A percentile compares a stretch with the other conserved stretches of the same genome.
Conservation (phyloP, 345 rosid genomes). For the Eucalyptus pumila region DNA sequence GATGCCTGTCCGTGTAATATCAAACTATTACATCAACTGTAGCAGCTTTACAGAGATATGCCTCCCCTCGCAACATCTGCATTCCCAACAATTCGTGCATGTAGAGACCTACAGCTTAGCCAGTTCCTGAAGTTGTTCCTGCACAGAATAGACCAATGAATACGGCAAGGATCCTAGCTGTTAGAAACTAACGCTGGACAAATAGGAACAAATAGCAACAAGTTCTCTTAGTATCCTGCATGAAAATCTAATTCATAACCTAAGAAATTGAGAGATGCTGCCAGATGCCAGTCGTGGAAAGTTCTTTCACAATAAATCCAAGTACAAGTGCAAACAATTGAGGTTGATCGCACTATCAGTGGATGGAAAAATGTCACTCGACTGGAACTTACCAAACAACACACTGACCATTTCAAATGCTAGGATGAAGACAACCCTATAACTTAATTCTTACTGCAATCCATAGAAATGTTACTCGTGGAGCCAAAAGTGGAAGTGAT, state of each 20-base stretch:
- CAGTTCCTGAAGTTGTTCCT: slow-evolving; percentile 75
- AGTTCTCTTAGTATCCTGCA: background rate
- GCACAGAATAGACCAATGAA: slow-evolving; percentile 7
- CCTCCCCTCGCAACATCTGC: background rate
- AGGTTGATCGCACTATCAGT: background rate
- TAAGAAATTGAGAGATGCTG: background rate
- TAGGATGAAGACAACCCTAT: background rate
- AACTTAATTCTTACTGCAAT: background rate
- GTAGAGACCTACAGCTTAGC: slow-evolving; percentile 7
- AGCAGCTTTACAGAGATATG: background rate
- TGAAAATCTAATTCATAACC: background rate
- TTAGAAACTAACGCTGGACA: background rate
- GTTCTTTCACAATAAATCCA: background rate
- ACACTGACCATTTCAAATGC: background rate
- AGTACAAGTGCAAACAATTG: background rate
- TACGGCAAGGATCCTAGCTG: background rate
- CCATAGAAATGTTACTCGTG: background rate
- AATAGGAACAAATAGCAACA: background rate
- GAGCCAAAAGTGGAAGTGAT: background rate
- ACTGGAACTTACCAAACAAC: background rate
- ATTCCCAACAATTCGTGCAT: background rate
- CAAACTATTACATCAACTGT: background rate
- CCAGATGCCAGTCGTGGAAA: background rate
- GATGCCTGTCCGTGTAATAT: background rate
- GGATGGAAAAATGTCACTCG: background rate